A percentile compares a stretch with the other conserved stretches of the same genome.
Evolutionary conservation across 352 stramenopile species (phyloP).

Genomic region (Elongisporangium prolatum): DNA sequence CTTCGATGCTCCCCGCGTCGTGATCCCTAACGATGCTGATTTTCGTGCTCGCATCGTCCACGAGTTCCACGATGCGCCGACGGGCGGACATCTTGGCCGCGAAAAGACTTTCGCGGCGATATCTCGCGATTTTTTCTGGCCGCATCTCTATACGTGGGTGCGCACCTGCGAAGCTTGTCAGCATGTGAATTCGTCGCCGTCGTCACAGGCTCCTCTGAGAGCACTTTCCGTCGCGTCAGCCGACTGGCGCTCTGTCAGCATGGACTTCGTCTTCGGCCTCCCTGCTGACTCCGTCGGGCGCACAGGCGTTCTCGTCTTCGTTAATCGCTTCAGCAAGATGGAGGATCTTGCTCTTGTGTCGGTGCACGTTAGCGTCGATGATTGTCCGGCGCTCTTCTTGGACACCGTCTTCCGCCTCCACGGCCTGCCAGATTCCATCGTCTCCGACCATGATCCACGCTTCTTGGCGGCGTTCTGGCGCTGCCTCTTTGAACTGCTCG

Average conservation of each 20-base stretch:
- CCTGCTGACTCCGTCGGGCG: conserved; percentile 3
- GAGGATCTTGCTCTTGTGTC: conserved; percentile 10
- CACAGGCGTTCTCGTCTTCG: conserved; percentile 17
- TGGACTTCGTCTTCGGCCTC: conserved; percentile 21
- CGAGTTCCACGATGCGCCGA: conserved; percentile 13
- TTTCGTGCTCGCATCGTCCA: conserved; percentile 9
- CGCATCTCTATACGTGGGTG: conserved; percentile 25
- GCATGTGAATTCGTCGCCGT: too few species aligned
- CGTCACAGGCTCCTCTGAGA: too few species aligned
- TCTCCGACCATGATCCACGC: too few species aligned
- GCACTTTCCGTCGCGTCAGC: too few species aligned
- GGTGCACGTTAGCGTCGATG: conserved; percentile 7
- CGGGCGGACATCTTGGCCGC: conserved; percentile 14
- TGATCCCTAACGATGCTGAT: conserved; percentile 10
- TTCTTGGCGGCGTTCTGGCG: conserved; percentile 9
- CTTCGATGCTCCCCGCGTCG: conserved; percentile 2
- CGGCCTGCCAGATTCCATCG: too few species aligned
- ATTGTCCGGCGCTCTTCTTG: conserved; percentile 16
- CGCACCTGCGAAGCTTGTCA: conserved; percentile 20
- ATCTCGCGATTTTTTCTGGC: conserved; percentile 14
- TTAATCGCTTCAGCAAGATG: conserved; percentile 30
- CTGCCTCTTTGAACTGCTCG: conserved; percentile 12
- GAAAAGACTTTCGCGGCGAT: conserved; percentile 21
- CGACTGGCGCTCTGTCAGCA: too few species aligned
- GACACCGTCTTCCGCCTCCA: conserved; percentile 17